Base-by-base conservation (phyloP, 805 yeast species). In the Candida takata region DNA sequence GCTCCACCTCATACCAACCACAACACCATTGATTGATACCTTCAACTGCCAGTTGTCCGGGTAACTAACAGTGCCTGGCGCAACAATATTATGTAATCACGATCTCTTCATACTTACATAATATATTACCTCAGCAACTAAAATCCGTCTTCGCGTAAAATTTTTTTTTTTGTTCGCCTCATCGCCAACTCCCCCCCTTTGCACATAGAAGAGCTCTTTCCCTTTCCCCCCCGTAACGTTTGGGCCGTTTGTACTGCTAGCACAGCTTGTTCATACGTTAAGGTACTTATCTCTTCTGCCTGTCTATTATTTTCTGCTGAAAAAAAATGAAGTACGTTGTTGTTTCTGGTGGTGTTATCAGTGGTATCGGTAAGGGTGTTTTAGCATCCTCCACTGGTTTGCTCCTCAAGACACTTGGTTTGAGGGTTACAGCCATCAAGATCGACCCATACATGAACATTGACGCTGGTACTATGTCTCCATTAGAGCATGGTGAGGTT, bases 401-500 rank as follows among this genome's bases (percentile, higher is more conserved):
- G 65, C 63, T 92, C 46, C 74, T 92, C 64, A 92, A 92, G 63
- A 88, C 98, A 27, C 67, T 85, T 40, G 99, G 99, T 42, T 72
- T 84, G 54, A 80, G 95, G 58, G 97, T 90, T 44, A 90, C 98
- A 4, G 87, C 97, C 12, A 90, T 92, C 68, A 92, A 92, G 64
- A 92, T 92, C 55, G 99, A 92, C 67, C 99, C 99, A 27, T 92
- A 92, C 65, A 84, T 92, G 95, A 92, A 92, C 67, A 86, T 92
- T 50, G 99, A 92, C 67, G 99, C 99, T 27, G 99, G 99, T 53
- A 92, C 99, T 30, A 92, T 92, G 99, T 85, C 96, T 28, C 99
- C 99, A 16, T 70, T 92, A 57, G 99, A 92, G 64, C 99, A 92
- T 59, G 98, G 99, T 52, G 99, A 92, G 64, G 95, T 95, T 60